These are phyloP conservation scores for Thyridium curvatum DNA, from an alignment of 2,329 filamentous ascomycete species.

Conservation along the genomic window DNA sequence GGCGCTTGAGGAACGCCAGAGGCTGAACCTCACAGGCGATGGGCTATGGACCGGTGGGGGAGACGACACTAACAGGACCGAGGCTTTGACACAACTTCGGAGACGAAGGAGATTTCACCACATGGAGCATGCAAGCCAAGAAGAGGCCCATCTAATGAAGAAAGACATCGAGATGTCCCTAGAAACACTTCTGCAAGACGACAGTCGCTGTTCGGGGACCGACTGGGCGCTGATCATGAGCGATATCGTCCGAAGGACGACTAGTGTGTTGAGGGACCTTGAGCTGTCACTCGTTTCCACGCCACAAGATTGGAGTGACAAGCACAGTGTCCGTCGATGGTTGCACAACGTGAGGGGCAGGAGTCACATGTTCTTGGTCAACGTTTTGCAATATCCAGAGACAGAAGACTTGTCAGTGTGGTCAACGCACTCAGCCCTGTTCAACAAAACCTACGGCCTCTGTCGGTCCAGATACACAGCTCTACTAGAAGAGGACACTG, in stretches of 20 bases:
- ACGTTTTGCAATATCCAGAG: slow-evolving; percentile 36
- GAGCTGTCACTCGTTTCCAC: slow-evolving; percentile 17
- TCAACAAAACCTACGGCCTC: slow-evolving; percentile 28
- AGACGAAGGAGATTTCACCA: slow-evolving; percentile 29
- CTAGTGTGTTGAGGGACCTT: slow-evolving; percentile 23
- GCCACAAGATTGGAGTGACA: slow-evolving; percentile 11
- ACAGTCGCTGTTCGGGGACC: slow-evolving; percentile 27
- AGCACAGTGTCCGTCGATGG: slow-evolving; percentile 20
- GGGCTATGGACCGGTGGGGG: slow-evolving; percentile 26
- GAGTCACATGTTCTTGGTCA: slow-evolving; percentile 35
- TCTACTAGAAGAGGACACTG: slow-evolving; percentile 11
- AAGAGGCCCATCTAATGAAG: slow-evolving; percentile 27
- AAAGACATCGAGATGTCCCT: slow-evolving; percentile 22
- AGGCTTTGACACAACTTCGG: slow-evolving; percentile 23
- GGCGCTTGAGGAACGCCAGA: slow-evolving; percentile 21
- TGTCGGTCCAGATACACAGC: slow-evolving; percentile 35
- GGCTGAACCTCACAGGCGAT: slow-evolving; percentile 32
- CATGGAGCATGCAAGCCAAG: slow-evolving; percentile 19
- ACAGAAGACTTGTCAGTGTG: slow-evolving; percentile 17
- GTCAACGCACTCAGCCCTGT: slow-evolving; percentile 21
- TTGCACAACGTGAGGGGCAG: slow-evolving; percentile 23
- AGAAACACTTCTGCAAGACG: slow-evolving; percentile 12
- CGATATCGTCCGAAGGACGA: slow-evolving; percentile 33
- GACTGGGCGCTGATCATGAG: slow-evolving; percentile 35
- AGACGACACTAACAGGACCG: slow-evolving; percentile 14